Evolutionary conservation across 2,329 filamentous ascomycete genomes (phyloP).

Genomic region (Zymoseptoria ardabiliae): DNA sequence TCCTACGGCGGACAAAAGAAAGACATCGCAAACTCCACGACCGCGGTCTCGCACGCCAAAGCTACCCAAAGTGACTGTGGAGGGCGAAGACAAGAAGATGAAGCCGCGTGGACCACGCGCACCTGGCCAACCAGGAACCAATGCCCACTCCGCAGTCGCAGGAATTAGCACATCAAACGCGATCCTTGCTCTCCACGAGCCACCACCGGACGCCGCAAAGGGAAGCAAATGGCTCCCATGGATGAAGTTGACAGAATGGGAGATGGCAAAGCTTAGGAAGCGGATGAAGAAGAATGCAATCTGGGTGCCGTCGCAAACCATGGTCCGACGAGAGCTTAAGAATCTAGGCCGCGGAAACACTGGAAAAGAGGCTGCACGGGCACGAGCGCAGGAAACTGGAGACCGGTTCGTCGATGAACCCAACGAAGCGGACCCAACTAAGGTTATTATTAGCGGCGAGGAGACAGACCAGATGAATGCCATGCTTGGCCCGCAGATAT

Average conservation of each 20-base stretch:
- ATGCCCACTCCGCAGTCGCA: slow-evolving; percentile 47
- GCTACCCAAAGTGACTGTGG: slow-evolving; percentile 31
- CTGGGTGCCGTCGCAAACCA: slow-evolving; percentile 77
- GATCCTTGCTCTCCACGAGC: slow-evolving; percentile 51
- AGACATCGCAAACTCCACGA: slow-evolving; percentile 17
- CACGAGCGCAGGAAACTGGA: slow-evolving; percentile 59
- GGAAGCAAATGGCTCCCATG: slow-evolving; percentile 57
- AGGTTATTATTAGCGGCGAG: slow-evolving; percentile 26
- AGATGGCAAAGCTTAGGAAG: slow-evolving; percentile 67
- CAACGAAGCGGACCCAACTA: slow-evolving; percentile 29
- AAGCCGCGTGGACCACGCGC: slow-evolving; percentile 37
- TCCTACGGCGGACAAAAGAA: slow-evolving; percentile 13
- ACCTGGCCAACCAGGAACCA: slow-evolving; percentile 44
- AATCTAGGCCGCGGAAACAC: slow-evolving; percentile 52
- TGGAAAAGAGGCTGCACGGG: slow-evolving; percentile 37
- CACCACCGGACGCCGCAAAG: slow-evolving; percentile 51
- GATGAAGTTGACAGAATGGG: slow-evolving; percentile 58
- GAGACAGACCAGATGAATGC: slow-evolving; percentile 27
- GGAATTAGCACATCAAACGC: slow-evolving; percentile 57
- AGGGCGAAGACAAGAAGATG: slow-evolving; percentile 32
- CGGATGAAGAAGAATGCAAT: slow-evolving; percentile 88
- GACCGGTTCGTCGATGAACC: slow-evolving; percentile 56
- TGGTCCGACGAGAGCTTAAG: slow-evolving; percentile 74
- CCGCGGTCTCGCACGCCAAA: slow-evolving; percentile 32
- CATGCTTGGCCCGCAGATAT: slow-evolving; percentile 25